Evolutionary conservation across 805 yeast genomes (phyloP).

Genomic region (Wickerhamomyces alni): DNA sequence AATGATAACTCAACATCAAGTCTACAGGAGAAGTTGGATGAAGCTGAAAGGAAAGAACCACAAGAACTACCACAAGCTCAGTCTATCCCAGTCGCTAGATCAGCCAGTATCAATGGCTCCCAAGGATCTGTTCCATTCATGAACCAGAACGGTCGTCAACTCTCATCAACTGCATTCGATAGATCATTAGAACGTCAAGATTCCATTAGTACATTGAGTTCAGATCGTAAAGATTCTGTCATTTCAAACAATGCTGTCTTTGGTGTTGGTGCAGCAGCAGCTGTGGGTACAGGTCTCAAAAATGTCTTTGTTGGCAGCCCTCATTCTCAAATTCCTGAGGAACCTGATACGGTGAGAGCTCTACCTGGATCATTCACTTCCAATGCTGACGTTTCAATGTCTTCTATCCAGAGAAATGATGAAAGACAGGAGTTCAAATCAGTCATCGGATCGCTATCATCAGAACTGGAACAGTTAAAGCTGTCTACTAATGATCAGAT

Average conservation of each 20-base stretch:
- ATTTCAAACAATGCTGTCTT: slow-evolving; percentile 2
- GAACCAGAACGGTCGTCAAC: too few relatives aligned
- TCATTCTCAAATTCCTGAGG: slow-evolving; percentile 1
- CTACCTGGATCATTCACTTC: too few relatives aligned
- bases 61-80: neutral
- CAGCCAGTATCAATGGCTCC: neutral
- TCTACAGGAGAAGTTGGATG: slow-evolving; percentile 3
- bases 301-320: slow-evolving; percentile 6
- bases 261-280: slow-evolving; percentile 7
- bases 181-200: neutral
- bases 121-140: too few relatives aligned
- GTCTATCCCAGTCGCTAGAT: neutral
- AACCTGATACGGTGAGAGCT: neutral
- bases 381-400: too few relatives aligned
- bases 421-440: slow-evolving; percentile 22
- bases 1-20: slow-evolving; percentile 9
- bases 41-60: neutral
- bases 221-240: neutral
- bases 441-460: slow-evolving; percentile 26
- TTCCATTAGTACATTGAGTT: neutral
- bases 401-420: neutral
- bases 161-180: too few relatives aligned
- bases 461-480: slow-evolving; percentile 32
- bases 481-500: slow-evolving; percentile 45
- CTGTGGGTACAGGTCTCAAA: slow-evolving; percentile 4